Evolutionary conservation across 1,139 yeast genomes (phyloP), one percentile per base, ranked within the genome.

Genomic region (Pichia sp.): DNA sequence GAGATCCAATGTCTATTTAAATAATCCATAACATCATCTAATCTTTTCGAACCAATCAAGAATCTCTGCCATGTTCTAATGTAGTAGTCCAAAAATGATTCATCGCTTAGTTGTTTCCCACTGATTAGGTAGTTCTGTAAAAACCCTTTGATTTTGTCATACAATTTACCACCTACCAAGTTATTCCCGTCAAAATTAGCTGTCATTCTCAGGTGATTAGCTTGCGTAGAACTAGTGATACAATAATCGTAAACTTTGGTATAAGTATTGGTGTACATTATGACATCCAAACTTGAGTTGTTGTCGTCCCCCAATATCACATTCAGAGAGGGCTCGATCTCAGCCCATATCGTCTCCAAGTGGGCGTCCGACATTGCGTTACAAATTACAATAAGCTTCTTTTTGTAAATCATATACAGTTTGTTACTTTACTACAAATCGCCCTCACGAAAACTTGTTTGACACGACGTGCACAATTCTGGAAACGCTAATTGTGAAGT

Each of bases 1-100:
- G 85, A 87, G 42, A 94, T 97, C 98, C 98, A 94, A 65, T 92
- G 92, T 52, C 97, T 77, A 64, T 94, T 94, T 77, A 94, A 81
- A 64, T 94, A 94, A 61, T 90, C 95, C 61, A 92, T 87, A 31
- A 94, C 94, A 63, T 94, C 95, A 64, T 88, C 88, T 64, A 94
- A 68, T 63, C 87, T 85, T 26, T 90, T 85, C 1, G 97, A 95
- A 36, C 98, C 98, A 47, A 86, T 79, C 35, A 95, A 81, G 61
- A 77, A 94, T 50, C 97, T 74, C 50, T 82, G 80, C 97, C 97
- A 94, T 53, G 84, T 78, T 55, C 79, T 72, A 41, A 87, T 95
- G 61, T 94, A 94, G 60, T 86, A 90, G 54, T 81, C 84, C 54
- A 94, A 69, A 57, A 90, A 83, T 4, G 81, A 68, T 60, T 87